Evolutionary conservation across 2,329 filamentous ascomycete species (phyloP).

Genomic region (Curvularia hawaiiensis): DNA sequence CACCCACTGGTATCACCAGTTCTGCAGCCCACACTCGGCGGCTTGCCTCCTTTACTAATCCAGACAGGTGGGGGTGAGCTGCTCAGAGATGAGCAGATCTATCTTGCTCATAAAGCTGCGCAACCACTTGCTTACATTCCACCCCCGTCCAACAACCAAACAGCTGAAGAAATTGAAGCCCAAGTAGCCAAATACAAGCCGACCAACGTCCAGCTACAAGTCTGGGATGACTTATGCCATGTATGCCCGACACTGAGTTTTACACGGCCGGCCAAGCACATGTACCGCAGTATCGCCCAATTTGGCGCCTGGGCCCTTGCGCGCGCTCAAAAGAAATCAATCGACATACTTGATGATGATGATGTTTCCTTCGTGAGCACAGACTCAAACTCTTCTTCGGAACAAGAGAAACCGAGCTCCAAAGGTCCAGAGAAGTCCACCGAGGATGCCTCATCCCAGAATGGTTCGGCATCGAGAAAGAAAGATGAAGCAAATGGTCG

Average conservation of each 20-base stretch:
- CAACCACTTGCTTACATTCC: slow-evolving; percentile 79
- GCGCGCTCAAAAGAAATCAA: slow-evolving; percentile 76
- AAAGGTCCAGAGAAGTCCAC: slow-evolving; percentile 29
- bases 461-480: slow-evolving; percentile 22
- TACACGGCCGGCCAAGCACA: slow-evolving; percentile 92
- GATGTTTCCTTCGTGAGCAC: slow-evolving; percentile 74
- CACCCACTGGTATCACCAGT: slow-evolving; percentile 91
- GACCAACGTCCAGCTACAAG: slow-evolving; percentile 90
- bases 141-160: slow-evolving; percentile 43
- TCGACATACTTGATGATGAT: slow-evolving; percentile 83
- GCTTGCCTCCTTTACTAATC: slow-evolving; percentile 84
- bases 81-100: slow-evolving; percentile 92
- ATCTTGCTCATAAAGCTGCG: slow-evolving; percentile 91
- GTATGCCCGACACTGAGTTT: slow-evolving; percentile 93
- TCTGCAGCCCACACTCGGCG: slow-evolving; percentile 86
- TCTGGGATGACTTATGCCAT: slow-evolving; percentile 96
- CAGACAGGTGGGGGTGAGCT: slow-evolving; percentile 88
- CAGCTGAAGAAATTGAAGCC: slow-evolving; percentile 64
- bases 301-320: slow-evolving; percentile 93
- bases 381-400: slow-evolving; percentile 47
- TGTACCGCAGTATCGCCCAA: slow-evolving; percentile 91
- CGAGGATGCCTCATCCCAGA: slow-evolving; percentile 17
- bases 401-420: slow-evolving; percentile 21
- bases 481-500: slow-evolving; percentile 19
- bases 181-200: slow-evolving; percentile 74